Evolutionary conservation across 441 rosid species (phyloP), one percentile per base, ranked within the genome.

Genomic region (Melastoma candidum): DNA sequence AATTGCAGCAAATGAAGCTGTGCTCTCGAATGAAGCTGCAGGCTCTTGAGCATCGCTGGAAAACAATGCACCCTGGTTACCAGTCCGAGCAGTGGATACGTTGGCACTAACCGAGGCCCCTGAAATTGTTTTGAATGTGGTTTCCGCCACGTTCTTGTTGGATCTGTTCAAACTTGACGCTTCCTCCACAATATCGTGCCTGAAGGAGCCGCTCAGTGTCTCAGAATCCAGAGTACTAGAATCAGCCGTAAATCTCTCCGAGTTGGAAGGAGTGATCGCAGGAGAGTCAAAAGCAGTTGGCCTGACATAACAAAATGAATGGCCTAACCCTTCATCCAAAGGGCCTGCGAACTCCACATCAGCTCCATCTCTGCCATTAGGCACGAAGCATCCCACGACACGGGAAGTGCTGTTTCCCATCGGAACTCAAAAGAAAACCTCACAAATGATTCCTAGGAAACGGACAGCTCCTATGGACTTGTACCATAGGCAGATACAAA

Each of bases 351-450:
- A 84, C 68, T 83, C 95, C 66, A 83, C 77, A 80, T 82, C 97
- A 17, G 81, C 92, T 48, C 89, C 87, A 29, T 77, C 73, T 70
- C 84, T 90, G 11, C 80, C 94, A 72, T 72, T 79, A 11, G 96
- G 90, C 72, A 78, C 85, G 44, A 90, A 87, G 71, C 97, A 90
- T 45, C 97, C 97, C 55, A 84, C 87, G 57, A 90, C 95, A 59
- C 95, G 90, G 71, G 97, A 90, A 70, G 95, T 82, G 68, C 90
- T 81, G 81, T 84, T 90, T 48, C 97, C 97, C 97, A 90, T 90
- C 61, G 54, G 66, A 68, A 65, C 59, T 58, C 56, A 27, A 55
- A 67, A 56, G 72, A 63, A 60, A 62, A 53, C 67, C 71, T 32
- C 54, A 50, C 53, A 48, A 63, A 68, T 60, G 57, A 69, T 62